Evolutionary conservation across 129 eudicot genomes (phyloP).

Genomic region (Arctium lappa): DNA sequence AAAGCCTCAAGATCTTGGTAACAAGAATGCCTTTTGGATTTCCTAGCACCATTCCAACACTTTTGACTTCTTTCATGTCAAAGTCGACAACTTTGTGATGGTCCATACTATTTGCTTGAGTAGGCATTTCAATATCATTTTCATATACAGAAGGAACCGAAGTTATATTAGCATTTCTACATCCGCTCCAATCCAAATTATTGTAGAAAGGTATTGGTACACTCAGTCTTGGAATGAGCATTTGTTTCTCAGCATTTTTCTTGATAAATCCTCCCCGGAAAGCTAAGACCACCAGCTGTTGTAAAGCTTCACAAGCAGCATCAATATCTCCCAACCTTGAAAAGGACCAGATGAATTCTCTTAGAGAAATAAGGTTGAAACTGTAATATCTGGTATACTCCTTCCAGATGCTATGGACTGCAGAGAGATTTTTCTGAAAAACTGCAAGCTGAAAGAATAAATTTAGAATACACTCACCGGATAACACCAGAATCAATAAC

Average conservation of each 20-base stretch:
- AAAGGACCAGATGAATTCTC: slow-evolving; percentile 66
- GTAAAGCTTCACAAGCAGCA: slow-evolving; percentile 59
- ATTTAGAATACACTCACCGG: slow-evolving; percentile 31
- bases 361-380: slow-evolving; percentile 52
- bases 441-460: slow-evolving; percentile 86
- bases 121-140: background rate
- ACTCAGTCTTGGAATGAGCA: slow-evolving; percentile 43
- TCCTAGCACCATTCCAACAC: slow-evolving; percentile 13
- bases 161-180: slow-evolving; percentile 13
- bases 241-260: slow-evolving; percentile 42
- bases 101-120: slow-evolving; percentile 3
- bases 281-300: slow-evolving; percentile 52
- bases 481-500: background rate
- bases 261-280: slow-evolving; percentile 24
- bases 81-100: slow-evolving; percentile 1
- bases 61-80: slow-evolving; percentile 13
- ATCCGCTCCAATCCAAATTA: slow-evolving; percentile 20
- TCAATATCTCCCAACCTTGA: slow-evolving; percentile 55
- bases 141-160: slow-evolving; percentile 22
- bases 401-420: slow-evolving; percentile 72
- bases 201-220: slow-evolving; percentile 57
- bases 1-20: slow-evolving; percentile 55
- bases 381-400: slow-evolving; percentile 51
- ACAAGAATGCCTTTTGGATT: slow-evolving; percentile 17
- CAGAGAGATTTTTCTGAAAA: slow-evolving; percentile 68